Percentiles rank a stretch among this genome's conserved stretches.
Evolutionary conservation across 1,284 basidiomycete genomes (phyloP).

Genomic region (Phenoliferia sp.): DNA sequence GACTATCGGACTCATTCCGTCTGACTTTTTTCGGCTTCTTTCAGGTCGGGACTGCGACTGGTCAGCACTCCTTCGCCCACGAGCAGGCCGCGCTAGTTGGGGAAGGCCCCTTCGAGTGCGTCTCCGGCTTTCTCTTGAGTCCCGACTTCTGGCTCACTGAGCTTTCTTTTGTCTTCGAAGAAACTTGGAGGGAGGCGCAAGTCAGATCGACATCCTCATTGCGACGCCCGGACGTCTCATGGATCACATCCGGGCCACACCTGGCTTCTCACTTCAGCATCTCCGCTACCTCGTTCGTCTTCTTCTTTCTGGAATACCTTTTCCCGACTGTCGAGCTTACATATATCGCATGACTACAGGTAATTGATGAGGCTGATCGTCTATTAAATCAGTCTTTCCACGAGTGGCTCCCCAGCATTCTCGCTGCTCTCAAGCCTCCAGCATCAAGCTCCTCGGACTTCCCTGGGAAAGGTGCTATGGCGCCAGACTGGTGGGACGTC

Average conservation of each 20-base stretch:
- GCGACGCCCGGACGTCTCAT: constrained; percentile 93
- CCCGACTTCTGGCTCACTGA: not conserved
- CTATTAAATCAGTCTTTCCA: constrained; percentile 92
- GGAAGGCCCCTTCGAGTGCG: constrained; percentile 52
- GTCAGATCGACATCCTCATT: constrained; percentile 87
- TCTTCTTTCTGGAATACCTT: not conserved
- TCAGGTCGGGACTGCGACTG: constrained; percentile 72
- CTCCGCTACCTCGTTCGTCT: constrained; percentile 74
- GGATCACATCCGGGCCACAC: constrained; percentile 83
- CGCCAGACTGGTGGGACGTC: constrained; percentile 29
- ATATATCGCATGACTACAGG: constrained; percentile 47
- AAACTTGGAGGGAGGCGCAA: constrained; percentile 55
- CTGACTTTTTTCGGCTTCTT: not conserved
- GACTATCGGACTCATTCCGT: not conserved
- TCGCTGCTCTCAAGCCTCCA: constrained; percentile 60
- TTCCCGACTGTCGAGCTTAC: not conserved
- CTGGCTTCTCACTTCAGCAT: constrained; percentile 87
- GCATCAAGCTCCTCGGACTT: constrained; percentile 8
- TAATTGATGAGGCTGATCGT: constrained; percentile 96
- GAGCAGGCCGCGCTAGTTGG: constrained; percentile 68
- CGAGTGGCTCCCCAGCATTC: constrained; percentile 81
- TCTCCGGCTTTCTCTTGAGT: not conserved
- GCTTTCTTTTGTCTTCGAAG: not conserved
- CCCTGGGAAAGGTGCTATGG: constrained; percentile 2
- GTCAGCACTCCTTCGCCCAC: constrained; percentile 76